Evolutionary conservation across 192 early-diverging fungal genomes (phyloP), one percentile per base, ranked within the genome.

Genomic region (Umbelopsis sp.): DNA sequence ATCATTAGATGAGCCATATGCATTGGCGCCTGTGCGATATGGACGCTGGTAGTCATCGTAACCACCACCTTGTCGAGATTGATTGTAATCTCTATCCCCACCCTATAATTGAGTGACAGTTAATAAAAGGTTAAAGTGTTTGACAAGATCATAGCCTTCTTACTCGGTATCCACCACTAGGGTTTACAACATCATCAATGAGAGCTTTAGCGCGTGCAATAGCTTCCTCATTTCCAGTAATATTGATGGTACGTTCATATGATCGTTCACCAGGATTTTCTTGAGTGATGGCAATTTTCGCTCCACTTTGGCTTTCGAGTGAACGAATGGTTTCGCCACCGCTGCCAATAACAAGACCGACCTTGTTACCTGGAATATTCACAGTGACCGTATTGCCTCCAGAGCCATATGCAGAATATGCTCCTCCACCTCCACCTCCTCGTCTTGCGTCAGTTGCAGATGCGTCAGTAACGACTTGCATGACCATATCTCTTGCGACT

Each of bases 321-420:
- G 87, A 85, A 21, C 89, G 82, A 74, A 94, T 94, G 14, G 86
- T 94, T 74, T 94, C 92, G 16, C 92, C 92, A 45, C 90, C 85
- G 34, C 89, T 77, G 22, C 91, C 91, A 80, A 96, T 96, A 7
- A 96, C 89, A 41, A 96, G 80, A 0, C 95, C 95, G 9, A 96
- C 94, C 68, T 90, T 91, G 62, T 76, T 67, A 31, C 80, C 82
- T 21, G 90, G 90, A 66, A 91, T 87, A 68, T 83, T 78, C 17
- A 91, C 87, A 16, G 83, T 80, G n/a, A 80, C 68, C 16, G 72
- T 82, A 16, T 75, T 66, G 6, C 79, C 75, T 68, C 65, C 74
- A 31, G 29, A 53, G 29, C 73, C 73, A n/a, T 71, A 74, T 44
- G 71, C 70, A 44, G 70, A 41, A 41, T 41, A 11, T 68, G 38